phyloP scores from a whole-genome alignment of 2,329 filamentous ascomycete species.

The Neofusicoccum sp. region DNA sequence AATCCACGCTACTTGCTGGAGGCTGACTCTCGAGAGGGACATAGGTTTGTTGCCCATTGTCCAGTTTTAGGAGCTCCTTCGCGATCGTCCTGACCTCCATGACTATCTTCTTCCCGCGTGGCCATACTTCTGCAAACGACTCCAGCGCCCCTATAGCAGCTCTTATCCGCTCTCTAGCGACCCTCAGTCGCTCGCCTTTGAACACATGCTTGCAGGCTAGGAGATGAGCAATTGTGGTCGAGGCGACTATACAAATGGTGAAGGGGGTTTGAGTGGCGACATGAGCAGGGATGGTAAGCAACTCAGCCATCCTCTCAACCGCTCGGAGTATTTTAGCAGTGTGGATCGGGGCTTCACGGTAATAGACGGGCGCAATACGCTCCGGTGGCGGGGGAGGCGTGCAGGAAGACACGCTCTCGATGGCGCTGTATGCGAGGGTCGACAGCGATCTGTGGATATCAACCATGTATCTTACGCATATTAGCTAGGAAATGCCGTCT shows the following conservation, averaged over 20 bases:
- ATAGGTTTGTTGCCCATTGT: no score
- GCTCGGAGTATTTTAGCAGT: slow-evolving; percentile 27
- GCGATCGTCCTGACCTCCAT: slow-evolving; percentile 24
- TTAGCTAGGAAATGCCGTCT: not conserved
- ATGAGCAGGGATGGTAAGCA: slow-evolving; percentile 27
- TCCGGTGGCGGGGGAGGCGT: slow-evolving; percentile 26
- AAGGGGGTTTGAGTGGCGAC: slow-evolving; percentile 27
- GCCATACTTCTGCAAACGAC: slow-evolving; percentile 27
- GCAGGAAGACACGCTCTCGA: slow-evolving; percentile 26
- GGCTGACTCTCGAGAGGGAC: no score
- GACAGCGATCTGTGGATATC: slow-evolving; percentile 27
- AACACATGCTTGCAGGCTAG: slow-evolving; percentile 28
- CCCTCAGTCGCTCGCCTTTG: slow-evolving; percentile 22
- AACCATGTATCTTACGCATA: slow-evolving; percentile 25
- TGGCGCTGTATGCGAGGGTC: slow-evolving; percentile 21
- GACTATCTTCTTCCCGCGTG: slow-evolving; percentile 23
- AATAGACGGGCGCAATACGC: slow-evolving; percentile 16
- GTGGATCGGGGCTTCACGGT: slow-evolving; percentile 24
- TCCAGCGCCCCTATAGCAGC: slow-evolving; percentile 29
- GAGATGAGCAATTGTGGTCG: slow-evolving; percentile 29
- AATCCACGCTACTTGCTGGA: no score
- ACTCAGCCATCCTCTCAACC: slow-evolving; percentile 22
- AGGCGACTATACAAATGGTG: slow-evolving; percentile 30
- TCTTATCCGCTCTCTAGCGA: slow-evolving; percentile 27
- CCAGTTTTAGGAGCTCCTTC: no score